Base-by-base conservation (phyloP, 345 rosid species). In the Cardamine occulta region DNA sequence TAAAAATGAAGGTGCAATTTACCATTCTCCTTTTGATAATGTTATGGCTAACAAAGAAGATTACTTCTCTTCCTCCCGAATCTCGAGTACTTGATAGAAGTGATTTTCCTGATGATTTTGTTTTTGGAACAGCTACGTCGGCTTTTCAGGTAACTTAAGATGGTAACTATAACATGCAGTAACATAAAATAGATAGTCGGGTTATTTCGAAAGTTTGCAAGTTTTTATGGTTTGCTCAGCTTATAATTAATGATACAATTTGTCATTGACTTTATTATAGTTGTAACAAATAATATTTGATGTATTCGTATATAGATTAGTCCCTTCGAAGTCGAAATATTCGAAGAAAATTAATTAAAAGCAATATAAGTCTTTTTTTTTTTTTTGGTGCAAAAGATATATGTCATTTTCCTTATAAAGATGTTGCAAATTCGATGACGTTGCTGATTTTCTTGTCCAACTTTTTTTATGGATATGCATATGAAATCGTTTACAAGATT, bases 71-170 rank as follows among this genome's bases (percentile, higher is more conserved):
- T 49, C 28, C 45, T 49, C 54, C 1, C 2, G 55, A 75, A 28
- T n/a, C 44, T 48, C 66, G 26, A 57, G n/a, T 15, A 58, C 52
- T 66, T 57, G 68, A 58, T 28, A 42, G 81, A 49, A 45, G 63
- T 56, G 63, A 19, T 60, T 63, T 75, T 63, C 74, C 68, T 17
- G 48, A n/a, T 26, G 74, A 68, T 76, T 79, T 82, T 66, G 17
- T 80, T 37, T 80, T 80, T 34, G 80, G 83, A 51, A 74, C 80
- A 1, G 74, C 83, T 19, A 56, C 59, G 12, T 60, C 80, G 0
- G 68, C 83, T 15, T 75, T 75, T 55, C 74, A 80, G 74, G 80
- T 79, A 51, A 53, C 42, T 9, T 49, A 6, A 74, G 37, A 67
- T 19, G 3, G 10, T 40, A 52, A 18, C 8, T 17, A 1, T 23